Evolutionary conservation across 2,329 filamentous ascomycete genomes (phyloP), one percentile per base, ranked within the genome.

Genomic region (Penicillium sp.): DNA sequence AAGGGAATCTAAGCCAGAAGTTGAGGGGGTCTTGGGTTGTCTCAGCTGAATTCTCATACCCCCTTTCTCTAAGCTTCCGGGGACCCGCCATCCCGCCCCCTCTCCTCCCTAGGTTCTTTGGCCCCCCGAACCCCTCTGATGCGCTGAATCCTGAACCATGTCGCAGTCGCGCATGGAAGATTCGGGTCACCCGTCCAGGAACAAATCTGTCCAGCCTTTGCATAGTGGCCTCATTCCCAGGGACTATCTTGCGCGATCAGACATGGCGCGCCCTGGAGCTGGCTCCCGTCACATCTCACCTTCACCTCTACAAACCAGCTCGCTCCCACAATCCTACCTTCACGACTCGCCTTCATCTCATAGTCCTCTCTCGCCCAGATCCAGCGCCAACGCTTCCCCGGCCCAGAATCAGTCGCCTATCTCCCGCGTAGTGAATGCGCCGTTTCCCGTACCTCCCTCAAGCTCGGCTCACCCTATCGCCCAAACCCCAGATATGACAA

Each of bases 231-330:
- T 72, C 31, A 70, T 71, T 47, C 65, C 70, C 47, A 65, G 70
- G 50, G 68, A 73, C 58, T 70, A 70, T 57, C 47, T 70, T 48
- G 55, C 66, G 49, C 65, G 65, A 57, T 61, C 68, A 42, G 63
- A 70, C 53, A 58, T 60, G 52, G 45, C 56, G 49, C 63, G 56
- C 54, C 53, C 63, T 26, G 59, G 54, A 47, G 46, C 60, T 56
- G 58, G 53, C 29, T 58, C 63, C 52, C 62, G 64, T 58, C 66
- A 68, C 56, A 61, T 62, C 49, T 62, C 58, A 42, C 64, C 66
- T 18, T 69, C 63, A 39, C 65, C 66, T 53, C 56, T 70, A 52
- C 64, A 67, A 44, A 70, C 69, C 44, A 68, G 57, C 47, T 59
- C 58, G 49, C 56, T 60, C 21, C 52, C 60, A 12, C 62, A 56